phyloP scores from a whole-genome alignment of 169 alveolate species.

The Pseudocohnilembus persalinus region DNA sequence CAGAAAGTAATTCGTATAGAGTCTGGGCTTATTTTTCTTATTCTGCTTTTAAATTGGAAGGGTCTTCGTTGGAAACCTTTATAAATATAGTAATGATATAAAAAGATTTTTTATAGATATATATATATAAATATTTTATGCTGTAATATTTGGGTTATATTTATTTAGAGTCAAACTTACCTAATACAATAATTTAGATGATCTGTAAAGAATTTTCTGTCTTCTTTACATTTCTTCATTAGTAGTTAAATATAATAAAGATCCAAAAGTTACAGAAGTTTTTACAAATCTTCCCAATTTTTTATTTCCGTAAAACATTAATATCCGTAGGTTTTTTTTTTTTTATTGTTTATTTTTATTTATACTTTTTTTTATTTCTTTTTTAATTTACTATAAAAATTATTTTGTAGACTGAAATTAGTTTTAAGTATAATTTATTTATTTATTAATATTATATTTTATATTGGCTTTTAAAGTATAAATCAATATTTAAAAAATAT shows the following conservation, averaged over 20 bases:
- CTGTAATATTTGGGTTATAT: background rate
- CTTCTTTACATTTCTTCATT: background rate
- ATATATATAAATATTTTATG: too few species aligned
- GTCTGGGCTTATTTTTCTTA: background rate
- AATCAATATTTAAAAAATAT: too few species aligned
- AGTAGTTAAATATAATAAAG: background rate
- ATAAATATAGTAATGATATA: background rate
- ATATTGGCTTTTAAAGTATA: too few species aligned
- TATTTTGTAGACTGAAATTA: too few species aligned
- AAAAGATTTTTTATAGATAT: background rate
- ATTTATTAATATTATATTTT: too few species aligned
- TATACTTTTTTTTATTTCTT: too few species aligned
- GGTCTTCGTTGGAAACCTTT: background rate
- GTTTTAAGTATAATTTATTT: background rate
- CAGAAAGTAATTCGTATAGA: background rate
- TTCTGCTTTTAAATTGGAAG: background rate
- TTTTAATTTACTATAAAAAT: too few species aligned
- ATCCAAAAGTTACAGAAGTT: background rate
- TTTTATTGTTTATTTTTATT: background rate
- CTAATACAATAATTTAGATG: background rate
- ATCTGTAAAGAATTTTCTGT: too few species aligned
- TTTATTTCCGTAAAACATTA: background rate
- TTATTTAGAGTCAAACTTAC: background rate
- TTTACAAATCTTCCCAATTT: too few species aligned
- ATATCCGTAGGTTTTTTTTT: too few species aligned